These are phyloP conservation scores for Dalbergia cochinchinensis DNA, from an alignment of 306 rosid species.

Conservation along the genomic window DNA sequence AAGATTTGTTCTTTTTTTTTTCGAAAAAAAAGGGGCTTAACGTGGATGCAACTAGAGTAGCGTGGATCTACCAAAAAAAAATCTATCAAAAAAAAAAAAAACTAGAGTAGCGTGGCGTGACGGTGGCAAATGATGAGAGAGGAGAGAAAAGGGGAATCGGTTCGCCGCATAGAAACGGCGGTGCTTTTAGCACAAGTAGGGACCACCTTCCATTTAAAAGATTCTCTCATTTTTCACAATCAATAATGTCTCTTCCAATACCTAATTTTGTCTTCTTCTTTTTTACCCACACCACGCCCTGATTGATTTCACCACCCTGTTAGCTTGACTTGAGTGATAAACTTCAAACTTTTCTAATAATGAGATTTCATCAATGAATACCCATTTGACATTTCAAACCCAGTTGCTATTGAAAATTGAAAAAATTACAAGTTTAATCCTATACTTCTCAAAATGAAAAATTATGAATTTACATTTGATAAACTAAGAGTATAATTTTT, in stretches of 20 bases:
- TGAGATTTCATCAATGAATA: not conserved
- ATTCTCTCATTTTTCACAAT: slow-evolving; percentile 40
- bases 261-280: not conserved
- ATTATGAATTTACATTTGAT: too few species aligned
- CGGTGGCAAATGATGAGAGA: slow-evolving; percentile 47
- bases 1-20: not conserved
- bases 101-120: slow-evolving; percentile 48
- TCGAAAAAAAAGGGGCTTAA: not conserved
- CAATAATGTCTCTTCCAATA: not conserved
- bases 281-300: not conserved
- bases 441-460: too few species aligned
- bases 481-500: too few species aligned
- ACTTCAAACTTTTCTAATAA: not conserved
- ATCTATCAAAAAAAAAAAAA: too few species aligned
- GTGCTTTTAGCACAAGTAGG: slow-evolving; percentile 50
- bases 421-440: not conserved
- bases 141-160: slow-evolving; percentile 48
- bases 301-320: not conserved
- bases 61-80: too few species aligned
- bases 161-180: slow-evolving; percentile 71
- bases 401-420: not conserved
- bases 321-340: not conserved
- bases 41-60: slow-evolving; percentile 44
- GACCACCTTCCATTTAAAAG: slow-evolving; percentile 46
- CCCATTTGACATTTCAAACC: not conserved